phyloP scores from a whole-genome alignment of 164 flowering plant genomes.

The Houttuynia cordata region DNA sequence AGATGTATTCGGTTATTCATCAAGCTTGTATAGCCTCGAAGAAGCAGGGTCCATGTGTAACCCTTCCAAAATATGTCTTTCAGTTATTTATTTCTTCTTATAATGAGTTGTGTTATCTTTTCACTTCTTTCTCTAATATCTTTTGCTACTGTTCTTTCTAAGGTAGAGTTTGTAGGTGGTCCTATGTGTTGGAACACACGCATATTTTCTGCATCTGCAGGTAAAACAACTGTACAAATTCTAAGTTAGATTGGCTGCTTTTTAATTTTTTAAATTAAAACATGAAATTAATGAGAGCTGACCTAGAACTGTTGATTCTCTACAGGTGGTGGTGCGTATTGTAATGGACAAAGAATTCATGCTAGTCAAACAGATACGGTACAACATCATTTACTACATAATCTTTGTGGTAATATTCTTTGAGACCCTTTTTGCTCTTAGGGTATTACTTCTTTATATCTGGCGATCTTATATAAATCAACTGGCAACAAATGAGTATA shows the following conservation, averaged over 20 bases:
- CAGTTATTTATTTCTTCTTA: not conserved
- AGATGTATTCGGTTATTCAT: not conserved
- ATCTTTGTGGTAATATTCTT: no score
- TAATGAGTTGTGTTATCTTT: not conserved
- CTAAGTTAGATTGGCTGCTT: not conserved
- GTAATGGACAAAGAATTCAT: conserved; percentile 74
- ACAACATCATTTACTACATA: conserved; percentile 2
- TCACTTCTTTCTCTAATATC: not conserved
- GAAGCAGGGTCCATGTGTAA: not conserved
- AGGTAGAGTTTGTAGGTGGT: conserved; percentile 98
- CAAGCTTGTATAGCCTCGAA: not conserved
- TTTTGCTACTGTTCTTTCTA: conserved; percentile 1
- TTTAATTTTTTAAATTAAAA: not conserved
- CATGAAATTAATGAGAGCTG: not conserved
- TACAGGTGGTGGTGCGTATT: conserved; percentile 84
- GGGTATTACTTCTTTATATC: no score
- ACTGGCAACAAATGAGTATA: no score
- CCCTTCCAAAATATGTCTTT: not conserved
- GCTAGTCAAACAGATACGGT: conserved; percentile 75
- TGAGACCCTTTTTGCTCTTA: no score
- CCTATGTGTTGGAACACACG: conserved; percentile 95
- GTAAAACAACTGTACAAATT: conserved; percentile 19
- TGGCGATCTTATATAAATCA: no score
- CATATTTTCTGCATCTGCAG: conserved; percentile 77
- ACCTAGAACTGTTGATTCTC: conserved; percentile 1